Evolutionary conservation across 2,329 filamentous ascomycete genomes (phyloP).

Genomic region (Fusarium sp.): DNA sequence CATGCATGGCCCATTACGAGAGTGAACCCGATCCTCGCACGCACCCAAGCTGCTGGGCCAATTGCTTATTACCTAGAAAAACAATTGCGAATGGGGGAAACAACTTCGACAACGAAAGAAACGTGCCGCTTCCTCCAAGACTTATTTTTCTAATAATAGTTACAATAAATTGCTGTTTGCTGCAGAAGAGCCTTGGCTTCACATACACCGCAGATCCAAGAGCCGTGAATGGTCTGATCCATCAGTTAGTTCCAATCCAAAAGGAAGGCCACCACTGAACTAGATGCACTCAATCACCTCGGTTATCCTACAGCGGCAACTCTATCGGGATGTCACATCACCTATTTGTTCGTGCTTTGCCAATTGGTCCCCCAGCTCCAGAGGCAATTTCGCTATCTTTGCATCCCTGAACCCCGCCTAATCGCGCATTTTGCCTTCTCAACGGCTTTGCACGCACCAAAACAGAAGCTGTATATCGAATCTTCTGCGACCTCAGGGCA

Average conservation of each 20-base stretch:
- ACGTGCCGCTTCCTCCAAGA: slow-evolving; percentile 1
- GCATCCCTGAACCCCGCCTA: not conserved
- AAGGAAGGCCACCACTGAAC: not conserved
- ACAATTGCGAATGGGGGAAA: not conserved
- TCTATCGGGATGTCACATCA: not conserved
- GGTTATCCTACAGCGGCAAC: slow-evolving; percentile 5
- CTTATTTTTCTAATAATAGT: slow-evolving; percentile 24
- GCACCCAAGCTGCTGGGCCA: not conserved
- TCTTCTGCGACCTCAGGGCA: not conserved
- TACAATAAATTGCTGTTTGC: not conserved
- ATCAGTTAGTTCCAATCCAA: not conserved
- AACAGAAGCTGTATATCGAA: slow-evolving; percentile 10
- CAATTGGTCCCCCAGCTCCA: not conserved
- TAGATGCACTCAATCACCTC: not conserved
- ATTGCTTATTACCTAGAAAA: not conserved
- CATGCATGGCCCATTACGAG: slow-evolving; percentile 15
- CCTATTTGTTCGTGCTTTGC: not conserved
- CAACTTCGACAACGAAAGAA: not conserved
- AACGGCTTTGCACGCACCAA: slow-evolving; percentile 10
- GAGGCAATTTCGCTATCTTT: not conserved
- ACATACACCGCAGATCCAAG: slow-evolving; percentile 1
- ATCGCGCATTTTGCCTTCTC: not conserved
- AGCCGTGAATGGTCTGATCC: slow-evolving; percentile 15
- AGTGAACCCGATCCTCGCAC: slow-evolving; percentile 12
- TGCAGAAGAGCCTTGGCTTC: slow-evolving; percentile 17